Conservation (phyloP, 1,139 yeast species). For the Kodamaea ohmeri region DNA sequence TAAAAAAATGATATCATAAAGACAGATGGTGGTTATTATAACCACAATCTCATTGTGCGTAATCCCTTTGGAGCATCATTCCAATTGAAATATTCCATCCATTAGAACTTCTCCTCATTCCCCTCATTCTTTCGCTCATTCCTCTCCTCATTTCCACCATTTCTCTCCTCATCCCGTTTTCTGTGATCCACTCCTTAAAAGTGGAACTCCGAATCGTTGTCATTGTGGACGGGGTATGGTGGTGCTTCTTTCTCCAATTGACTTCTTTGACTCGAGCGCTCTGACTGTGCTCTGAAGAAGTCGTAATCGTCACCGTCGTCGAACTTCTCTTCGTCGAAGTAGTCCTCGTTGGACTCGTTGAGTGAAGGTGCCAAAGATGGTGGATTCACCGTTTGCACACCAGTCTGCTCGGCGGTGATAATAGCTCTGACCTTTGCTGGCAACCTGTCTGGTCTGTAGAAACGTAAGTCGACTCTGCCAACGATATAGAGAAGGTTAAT, state of each 20-base stretch:
- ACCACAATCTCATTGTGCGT: too few species aligned
- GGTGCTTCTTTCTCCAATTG: slow-evolving; percentile 5
- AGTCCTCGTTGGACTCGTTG: slow-evolving; percentile 6
- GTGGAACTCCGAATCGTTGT: slow-evolving; percentile 20
- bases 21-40: too few species aligned
- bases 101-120: too few species aligned
- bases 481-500: slow-evolving; percentile 37
- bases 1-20: too few species aligned
- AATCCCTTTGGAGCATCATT: too few species aligned
- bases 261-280: slow-evolving; percentile 7
- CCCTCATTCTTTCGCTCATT: too few species aligned
- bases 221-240: slow-evolving; percentile 13
- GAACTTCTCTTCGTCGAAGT: slow-evolving; percentile 10
- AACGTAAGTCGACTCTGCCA: slow-evolving; percentile 47
- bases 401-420: slow-evolving; percentile 41
- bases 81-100: too few species aligned
- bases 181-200: slow-evolving; percentile 12
- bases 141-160: not conserved
- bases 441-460: slow-evolving; percentile 45
- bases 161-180: not conserved
- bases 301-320: slow-evolving; percentile 11
- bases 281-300: slow-evolving; percentile 10
- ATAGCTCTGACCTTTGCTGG: slow-evolving; percentile 38
- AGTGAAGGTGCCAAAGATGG: slow-evolving; percentile 9
- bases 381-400: slow-evolving; percentile 6